A percentile compares a stretch with the other conserved stretches of the same genome.
Conservation (phyloP, 2,329 filamentous ascomycete genomes). For the Keithomyces neogunnii region DNA sequence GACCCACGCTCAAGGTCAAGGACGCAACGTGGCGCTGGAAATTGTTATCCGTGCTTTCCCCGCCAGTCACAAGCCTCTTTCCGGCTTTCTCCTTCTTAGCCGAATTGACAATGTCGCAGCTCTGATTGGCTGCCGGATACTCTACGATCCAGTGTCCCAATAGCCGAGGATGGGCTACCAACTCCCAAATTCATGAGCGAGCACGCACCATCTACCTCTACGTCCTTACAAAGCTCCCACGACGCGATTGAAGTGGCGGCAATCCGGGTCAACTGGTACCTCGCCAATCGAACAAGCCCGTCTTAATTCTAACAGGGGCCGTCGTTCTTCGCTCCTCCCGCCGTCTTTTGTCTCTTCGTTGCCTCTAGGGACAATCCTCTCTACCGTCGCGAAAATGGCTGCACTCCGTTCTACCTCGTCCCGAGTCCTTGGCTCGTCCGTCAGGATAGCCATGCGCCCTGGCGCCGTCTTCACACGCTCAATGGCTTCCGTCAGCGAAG, state of each 20-base stretch:
- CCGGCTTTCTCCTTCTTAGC: slow-evolving; percentile 20
- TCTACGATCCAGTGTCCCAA: slow-evolving; percentile 4
- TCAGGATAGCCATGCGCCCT: slow-evolving; percentile 29
- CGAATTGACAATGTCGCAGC: slow-evolving; percentile 20
- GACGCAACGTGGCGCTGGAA: background rate
- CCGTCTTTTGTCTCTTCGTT: slow-evolving; percentile 4
- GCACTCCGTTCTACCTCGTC: slow-evolving; percentile 51
- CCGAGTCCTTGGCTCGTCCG: slow-evolving; percentile 41
- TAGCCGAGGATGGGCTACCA: slow-evolving; percentile 11
- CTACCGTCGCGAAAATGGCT: slow-evolving; percentile 38
- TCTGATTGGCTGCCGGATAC: slow-evolving; percentile 10
- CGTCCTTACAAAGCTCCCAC: background rate
- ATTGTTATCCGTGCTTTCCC: slow-evolving; percentile 4
- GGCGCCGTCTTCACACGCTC: slow-evolving; percentile 37
- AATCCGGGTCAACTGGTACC: background rate
- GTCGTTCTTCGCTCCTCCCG: background rate
- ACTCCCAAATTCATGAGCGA: slow-evolving; percentile 4
- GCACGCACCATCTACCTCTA: background rate
- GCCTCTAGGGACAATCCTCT: slow-evolving; percentile 14
- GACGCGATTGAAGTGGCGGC: slow-evolving; percentile 3
- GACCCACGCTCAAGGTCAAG: background rate
- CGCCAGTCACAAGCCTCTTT: slow-evolving; percentile 4
- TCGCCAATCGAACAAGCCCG: background rate
- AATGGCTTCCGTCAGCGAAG: slow-evolving; percentile 49
- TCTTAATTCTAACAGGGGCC: background rate